Conservation (phyloP, 345 rosid species). For the Chamaenerion angustifolium region DNA sequence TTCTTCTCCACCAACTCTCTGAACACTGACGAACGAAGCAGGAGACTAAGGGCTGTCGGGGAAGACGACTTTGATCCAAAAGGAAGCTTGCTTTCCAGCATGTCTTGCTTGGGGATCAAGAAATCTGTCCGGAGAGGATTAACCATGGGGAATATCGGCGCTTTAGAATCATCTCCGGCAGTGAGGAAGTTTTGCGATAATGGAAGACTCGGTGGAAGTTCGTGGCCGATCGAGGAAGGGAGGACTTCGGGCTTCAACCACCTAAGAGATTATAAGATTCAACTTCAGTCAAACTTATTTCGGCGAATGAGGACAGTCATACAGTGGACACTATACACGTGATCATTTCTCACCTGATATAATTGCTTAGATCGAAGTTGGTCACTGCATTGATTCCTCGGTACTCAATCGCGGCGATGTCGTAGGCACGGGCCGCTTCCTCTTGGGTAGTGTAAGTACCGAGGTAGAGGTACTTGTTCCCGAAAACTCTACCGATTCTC, state of each 20-base stretch:
- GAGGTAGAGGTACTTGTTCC: constrained; percentile 57
- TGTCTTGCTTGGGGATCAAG: not conserved
- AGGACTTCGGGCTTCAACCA: constrained; percentile 29
- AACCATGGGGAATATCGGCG: no score
- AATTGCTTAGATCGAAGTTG: constrained; percentile 31
- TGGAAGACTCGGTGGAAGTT: no score
- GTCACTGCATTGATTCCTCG: constrained; percentile 43
- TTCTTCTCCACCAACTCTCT: constrained; percentile 41
- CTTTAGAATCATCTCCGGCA: no score
- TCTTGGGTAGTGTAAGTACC: constrained; percentile 61
- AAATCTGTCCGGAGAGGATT: no score
- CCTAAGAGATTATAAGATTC: no score
- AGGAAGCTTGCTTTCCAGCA: not conserved
- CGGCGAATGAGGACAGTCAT: no score
- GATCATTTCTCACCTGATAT: no score
- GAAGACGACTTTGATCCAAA: constrained; percentile 22
- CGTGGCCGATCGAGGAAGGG: no score
- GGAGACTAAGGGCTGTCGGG: constrained; percentile 39
- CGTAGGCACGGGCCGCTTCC: constrained; percentile 40
- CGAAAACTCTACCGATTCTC: constrained; percentile 52
- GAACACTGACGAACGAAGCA: constrained; percentile 38
- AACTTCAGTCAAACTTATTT: no score
- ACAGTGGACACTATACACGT: no score
- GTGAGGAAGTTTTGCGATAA: no score
- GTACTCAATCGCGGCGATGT: constrained; percentile 37